Evolutionary conservation across 306 rosid genomes (phyloP).

Genomic region (Elaeagnus macrophylla): DNA sequence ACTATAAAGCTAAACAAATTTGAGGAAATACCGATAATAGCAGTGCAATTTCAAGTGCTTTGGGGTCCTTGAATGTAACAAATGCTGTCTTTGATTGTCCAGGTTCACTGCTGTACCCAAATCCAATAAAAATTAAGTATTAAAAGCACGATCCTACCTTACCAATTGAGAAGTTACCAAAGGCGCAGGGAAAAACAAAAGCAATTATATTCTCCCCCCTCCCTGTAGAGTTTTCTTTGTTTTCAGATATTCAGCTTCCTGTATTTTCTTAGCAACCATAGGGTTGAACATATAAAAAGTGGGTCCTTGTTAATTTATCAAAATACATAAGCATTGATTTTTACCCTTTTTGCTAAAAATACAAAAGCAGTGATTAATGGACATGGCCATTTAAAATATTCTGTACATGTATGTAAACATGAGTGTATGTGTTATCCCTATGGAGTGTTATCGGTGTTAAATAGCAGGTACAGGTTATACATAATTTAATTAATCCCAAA

Average conservation of each 20-base stretch:
- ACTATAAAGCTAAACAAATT: slow-evolving; percentile 12
- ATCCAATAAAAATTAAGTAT: slow-evolving; percentile 7
- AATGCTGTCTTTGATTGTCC: slow-evolving; percentile 73
- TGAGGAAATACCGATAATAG: slow-evolving; percentile 60
- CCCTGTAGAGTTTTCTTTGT: no score
- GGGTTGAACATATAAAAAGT: background rate
- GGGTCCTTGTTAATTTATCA: background rate
- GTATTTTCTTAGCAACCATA: background rate
- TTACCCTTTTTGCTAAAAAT: no score
- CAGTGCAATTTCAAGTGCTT: slow-evolving; percentile 87
- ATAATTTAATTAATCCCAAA: slow-evolving; percentile 9
- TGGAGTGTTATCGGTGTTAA: slow-evolving; percentile 4
- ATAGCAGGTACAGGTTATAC: slow-evolving; percentile 8
- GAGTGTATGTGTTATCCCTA: no score
- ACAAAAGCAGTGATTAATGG: no score
- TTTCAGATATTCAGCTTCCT: background rate
- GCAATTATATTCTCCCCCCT: background rate
- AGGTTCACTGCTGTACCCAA: slow-evolving; percentile 52
- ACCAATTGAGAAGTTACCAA: background rate
- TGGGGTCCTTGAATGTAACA: slow-evolving; percentile 85
- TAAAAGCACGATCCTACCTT: background rate
- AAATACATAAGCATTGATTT: background rate
- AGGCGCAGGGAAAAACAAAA: background rate
- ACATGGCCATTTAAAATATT: no score
- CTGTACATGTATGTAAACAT: no score